Conservation (phyloP, 257 asterid genomes). For the Buddleja alternifolia region DNA sequence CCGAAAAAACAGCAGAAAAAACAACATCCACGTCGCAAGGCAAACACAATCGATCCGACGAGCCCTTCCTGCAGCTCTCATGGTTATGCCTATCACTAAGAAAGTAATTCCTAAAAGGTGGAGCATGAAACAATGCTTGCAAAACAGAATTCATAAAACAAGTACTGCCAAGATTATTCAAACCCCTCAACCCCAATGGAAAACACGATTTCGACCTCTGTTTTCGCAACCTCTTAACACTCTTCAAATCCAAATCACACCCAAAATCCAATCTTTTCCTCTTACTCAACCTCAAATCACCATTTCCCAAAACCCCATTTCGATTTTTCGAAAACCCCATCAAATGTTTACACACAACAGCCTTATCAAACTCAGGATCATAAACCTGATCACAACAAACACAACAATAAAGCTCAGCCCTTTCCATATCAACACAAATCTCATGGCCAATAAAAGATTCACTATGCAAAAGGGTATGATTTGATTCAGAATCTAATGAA, state of each 20-base stretch:
- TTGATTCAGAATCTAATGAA: conserved; percentile 44
- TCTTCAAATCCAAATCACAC: conserved; percentile 53
- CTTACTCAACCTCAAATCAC: conserved; percentile 55
- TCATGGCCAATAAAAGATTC: conserved; percentile 58
- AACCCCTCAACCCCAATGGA: conserved; percentile 77
- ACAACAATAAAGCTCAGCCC: conserved; percentile 68
- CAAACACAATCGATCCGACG: conserved; percentile 54
- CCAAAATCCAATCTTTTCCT: conserved; percentile 75
- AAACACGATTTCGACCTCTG: conserved; percentile 61
- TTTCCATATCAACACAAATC: conserved; percentile 59
- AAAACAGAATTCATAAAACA: conserved; percentile 81
- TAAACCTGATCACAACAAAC: conserved; percentile 74
- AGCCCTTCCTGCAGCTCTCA: conserved; percentile 48
- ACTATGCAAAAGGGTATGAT: conserved; percentile 55
- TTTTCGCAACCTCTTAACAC: conserved; percentile 50
- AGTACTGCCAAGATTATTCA: conserved; percentile 74
- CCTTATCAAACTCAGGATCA: conserved; percentile 65
- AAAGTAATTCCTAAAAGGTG: conserved; percentile 72
- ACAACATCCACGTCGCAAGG: conserved; percentile 71
- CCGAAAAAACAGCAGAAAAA: conserved; percentile 66
- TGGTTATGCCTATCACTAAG: conserved; percentile 60
- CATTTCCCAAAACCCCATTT: conserved; percentile 39
- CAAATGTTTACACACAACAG: conserved; percentile 43
- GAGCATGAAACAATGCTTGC: conserved; percentile 78
- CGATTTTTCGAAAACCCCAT: conserved; percentile 42